Evolutionary conservation across 164 flowering plant genomes (phyloP).

Genomic region (Magnolia sinica): DNA sequence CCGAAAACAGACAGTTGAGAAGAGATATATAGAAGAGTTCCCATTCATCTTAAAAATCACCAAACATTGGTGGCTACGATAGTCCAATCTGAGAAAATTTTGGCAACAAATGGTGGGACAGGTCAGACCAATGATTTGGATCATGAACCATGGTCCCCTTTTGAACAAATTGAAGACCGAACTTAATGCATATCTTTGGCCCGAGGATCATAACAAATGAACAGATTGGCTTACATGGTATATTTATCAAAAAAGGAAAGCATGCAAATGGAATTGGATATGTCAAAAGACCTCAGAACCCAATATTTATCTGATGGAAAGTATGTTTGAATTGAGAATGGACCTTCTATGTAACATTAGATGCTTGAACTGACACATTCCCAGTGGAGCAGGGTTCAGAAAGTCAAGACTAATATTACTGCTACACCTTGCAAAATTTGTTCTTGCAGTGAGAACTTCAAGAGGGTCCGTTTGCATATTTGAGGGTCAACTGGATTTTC

Average conservation of each 20-base stretch:
- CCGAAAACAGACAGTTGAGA: too few relatives aligned
- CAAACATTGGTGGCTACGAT: too few relatives aligned
- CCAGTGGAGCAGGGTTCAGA: background rate
- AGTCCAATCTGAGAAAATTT: too few relatives aligned
- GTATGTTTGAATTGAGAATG: background rate
- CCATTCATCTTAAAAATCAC: too few relatives aligned
- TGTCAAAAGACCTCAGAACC: background rate
- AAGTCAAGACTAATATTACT: background rate
- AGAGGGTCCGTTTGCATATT: background rate
- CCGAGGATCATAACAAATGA: too few relatives aligned
- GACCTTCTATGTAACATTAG: background rate
- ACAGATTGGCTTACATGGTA: too few relatives aligned
- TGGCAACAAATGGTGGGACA: too few relatives aligned
- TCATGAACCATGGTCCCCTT: too few relatives aligned
- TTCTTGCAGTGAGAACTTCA: background rate
- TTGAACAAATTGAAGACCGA: too few relatives aligned
- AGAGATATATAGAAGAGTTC: too few relatives aligned
- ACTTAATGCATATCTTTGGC: too few relatives aligned
- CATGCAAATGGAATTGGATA: background rate
- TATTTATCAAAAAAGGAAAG: background rate
- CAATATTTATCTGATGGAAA: background rate
- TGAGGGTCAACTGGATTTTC: background rate
- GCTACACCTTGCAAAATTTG: background rate
- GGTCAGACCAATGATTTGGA: too few relatives aligned
- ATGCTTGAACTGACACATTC: background rate